A percentile compares a stretch with the other conserved stretches of the same genome.
Evolutionary conservation across 2,329 filamentous ascomycete species (phyloP).

Genomic region (Aspergillus fumigatiaffinis): DNA sequence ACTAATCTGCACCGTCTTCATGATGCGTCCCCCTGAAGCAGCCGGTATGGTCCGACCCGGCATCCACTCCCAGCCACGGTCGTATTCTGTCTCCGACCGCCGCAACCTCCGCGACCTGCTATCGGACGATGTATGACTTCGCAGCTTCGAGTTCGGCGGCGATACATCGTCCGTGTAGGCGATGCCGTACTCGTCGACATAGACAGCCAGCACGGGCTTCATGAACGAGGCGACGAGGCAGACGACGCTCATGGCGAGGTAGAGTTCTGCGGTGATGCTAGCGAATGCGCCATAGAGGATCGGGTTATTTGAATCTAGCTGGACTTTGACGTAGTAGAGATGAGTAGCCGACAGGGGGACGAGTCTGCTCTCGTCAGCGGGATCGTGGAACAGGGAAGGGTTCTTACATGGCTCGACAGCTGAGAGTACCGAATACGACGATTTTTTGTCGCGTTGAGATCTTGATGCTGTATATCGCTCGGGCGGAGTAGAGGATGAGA

Average conservation of each 20-base stretch:
- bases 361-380: constrained; percentile 25
- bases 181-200: constrained; percentile 22
- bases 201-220: constrained; percentile 42
- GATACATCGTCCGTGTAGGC: constrained; percentile 19
- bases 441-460: constrained; percentile 36
- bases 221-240: constrained; percentile 43
- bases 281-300: constrained; percentile 35
- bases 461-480: constrained; percentile 38
- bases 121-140: neutral
- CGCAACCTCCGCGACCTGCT: neutral
- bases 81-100: neutral
- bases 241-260: constrained; percentile 41
- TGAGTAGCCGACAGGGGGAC: constrained; percentile 38
- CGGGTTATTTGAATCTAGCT: constrained; percentile 32
- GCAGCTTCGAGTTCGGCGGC: constrained; percentile 2
- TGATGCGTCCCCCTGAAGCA: neutral
- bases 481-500: constrained; percentile 35
- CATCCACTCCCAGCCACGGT: neutral
- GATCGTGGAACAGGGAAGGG: no score
- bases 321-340: constrained; percentile 33
- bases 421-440: constrained; percentile 40
- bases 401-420: constrained; percentile 40
- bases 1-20: neutral
- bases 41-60: neutral
- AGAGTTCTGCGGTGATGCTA: constrained; percentile 37